Conservation (phyloP, 768 basidiomycete genomes). For the Gloeophyllum trabeum region DNA sequence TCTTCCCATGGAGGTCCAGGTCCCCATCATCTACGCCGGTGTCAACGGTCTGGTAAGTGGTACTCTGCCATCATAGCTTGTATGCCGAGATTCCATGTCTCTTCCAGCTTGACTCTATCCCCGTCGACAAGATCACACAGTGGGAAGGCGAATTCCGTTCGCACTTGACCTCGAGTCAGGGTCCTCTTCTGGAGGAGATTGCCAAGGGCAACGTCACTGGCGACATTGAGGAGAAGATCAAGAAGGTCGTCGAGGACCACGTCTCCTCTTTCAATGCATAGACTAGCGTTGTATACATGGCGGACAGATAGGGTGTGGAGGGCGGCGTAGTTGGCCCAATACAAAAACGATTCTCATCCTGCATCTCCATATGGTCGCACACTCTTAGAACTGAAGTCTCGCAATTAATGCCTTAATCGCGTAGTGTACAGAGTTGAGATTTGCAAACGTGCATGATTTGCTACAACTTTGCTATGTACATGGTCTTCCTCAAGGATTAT, state of each 20-base stretch:
- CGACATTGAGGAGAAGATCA: conserved; percentile 89
- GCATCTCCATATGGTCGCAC: too few relatives aligned
- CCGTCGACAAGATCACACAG: conserved; percentile 87
- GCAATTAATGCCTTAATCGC: too few relatives aligned
- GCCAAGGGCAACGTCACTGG: conserved; percentile 73
- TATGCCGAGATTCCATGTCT: conserved; percentile 2
- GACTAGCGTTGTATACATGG: neutral
- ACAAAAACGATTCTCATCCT: neutral
- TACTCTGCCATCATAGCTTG: neutral
- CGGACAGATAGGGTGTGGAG: too few relatives aligned
- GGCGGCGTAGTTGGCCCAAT: too few relatives aligned
- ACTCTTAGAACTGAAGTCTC: too few relatives aligned
- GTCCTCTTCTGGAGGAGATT: conserved; percentile 74
- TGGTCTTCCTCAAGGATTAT: too few relatives aligned
- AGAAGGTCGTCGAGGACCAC: conserved; percentile 88
- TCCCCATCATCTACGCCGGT: conserved; percentile 98
- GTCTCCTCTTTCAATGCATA: conserved; percentile 61
- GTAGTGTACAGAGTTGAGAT: too few relatives aligned
- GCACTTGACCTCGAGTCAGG: conserved; percentile 69
- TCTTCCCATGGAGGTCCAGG: conserved; percentile 89
- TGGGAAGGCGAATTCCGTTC: conserved; percentile 92
- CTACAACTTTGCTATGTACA: too few relatives aligned
- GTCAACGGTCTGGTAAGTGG: conserved; percentile 89
- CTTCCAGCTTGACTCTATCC: conserved; percentile 79
- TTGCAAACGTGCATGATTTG: too few relatives aligned